Conservation (phyloP, 352 stramenopile genomes). For the Globisporangium camurandrum region DNA sequence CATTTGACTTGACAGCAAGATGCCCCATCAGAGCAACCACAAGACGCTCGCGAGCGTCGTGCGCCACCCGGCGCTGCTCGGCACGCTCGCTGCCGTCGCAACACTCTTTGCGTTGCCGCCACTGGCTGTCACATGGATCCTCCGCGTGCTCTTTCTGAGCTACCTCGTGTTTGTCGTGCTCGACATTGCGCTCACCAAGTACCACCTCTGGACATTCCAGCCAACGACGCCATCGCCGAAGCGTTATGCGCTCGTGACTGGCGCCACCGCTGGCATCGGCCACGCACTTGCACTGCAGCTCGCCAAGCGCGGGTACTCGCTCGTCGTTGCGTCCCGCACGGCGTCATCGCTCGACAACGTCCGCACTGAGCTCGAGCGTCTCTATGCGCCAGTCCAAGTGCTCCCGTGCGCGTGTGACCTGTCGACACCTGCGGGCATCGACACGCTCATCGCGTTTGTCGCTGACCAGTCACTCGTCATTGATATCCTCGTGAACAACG, state of each 20-base stretch:
- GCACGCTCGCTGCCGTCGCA: conserved; percentile 62
- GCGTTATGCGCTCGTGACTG: conserved; percentile 64
- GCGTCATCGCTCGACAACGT: conserved; percentile 58
- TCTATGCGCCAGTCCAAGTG: conserved; percentile 37
- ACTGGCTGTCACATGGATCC: no score
- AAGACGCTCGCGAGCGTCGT: conserved; percentile 68
- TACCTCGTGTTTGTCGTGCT: no score
- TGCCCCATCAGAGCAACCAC: no score
- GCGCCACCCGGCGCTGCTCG: conserved; percentile 74
- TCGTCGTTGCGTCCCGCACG: conserved; percentile 57
- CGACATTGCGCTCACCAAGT: conserved; percentile 52
- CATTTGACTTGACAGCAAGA: no score
- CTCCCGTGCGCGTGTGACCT: conserved; percentile 57
- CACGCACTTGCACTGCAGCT: conserved; percentile 73
- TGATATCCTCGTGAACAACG: conserved; percentile 86
- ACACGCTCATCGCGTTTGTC: conserved; percentile 48
- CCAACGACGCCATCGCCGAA: conserved; percentile 39
- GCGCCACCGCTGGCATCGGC: conserved; percentile 65
- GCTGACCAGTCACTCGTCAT: conserved; percentile 51
- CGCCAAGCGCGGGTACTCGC: conserved; percentile 69
- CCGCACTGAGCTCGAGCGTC: conserved; percentile 61
- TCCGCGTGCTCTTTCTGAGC: no score
- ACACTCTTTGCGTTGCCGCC: conserved; percentile 55
- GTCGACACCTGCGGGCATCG: conserved; percentile 33
- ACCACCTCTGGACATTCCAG: conserved; percentile 60